Percentiles rank a stretch among this genome's conserved stretches.
These are phyloP conservation scores for Aristolochia contorta DNA, from an alignment of 164 flowering plant species.

Conservation along the genomic window DNA sequence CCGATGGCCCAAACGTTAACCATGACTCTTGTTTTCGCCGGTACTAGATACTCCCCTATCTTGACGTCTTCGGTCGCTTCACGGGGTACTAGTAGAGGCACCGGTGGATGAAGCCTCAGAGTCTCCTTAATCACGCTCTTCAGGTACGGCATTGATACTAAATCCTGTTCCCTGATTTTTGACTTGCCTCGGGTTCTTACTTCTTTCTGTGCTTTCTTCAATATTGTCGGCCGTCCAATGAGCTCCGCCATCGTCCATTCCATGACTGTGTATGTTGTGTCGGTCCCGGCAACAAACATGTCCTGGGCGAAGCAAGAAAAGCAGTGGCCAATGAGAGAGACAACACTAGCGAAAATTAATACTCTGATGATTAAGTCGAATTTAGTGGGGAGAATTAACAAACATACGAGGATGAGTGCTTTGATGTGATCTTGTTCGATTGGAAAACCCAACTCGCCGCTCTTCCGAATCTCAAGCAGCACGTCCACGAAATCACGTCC, in stretches of 20 bases:
- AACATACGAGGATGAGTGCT: slow-evolving; percentile 1
- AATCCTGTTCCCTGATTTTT: neutral
- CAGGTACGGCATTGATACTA: neutral
- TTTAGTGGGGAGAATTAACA: neutral
- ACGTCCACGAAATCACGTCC: slow-evolving; percentile 1
- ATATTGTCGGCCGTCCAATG: slow-evolving; percentile 7
- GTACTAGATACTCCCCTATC: neutral
- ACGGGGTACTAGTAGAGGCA: slow-evolving; percentile 1
- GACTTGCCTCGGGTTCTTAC: slow-evolving; percentile 10
- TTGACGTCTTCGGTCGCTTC: neutral
- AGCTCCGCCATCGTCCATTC: slow-evolving; percentile 28
- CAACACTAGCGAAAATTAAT: neutral
- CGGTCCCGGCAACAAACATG: slow-evolving; percentile 17
- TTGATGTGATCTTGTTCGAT: neutral
- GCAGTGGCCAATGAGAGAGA: neutral
- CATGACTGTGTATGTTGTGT: slow-evolving; percentile 17
- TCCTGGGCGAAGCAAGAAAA: slow-evolving; percentile 8
- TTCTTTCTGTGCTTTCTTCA: slow-evolving; percentile 12
- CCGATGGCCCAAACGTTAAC: slow-evolving; percentile 6
- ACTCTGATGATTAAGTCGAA: neutral
- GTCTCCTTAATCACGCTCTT: slow-evolving; percentile 1
- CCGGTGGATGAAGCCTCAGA: slow-evolving; percentile 3
- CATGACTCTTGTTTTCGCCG: neutral
- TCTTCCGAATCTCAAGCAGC: neutral
- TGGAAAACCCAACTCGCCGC: neutral